These are phyloP conservation scores for Colletotrichum truncatum DNA, from an alignment of 2,329 filamentous ascomycete species.

Conservation along the genomic window DNA sequence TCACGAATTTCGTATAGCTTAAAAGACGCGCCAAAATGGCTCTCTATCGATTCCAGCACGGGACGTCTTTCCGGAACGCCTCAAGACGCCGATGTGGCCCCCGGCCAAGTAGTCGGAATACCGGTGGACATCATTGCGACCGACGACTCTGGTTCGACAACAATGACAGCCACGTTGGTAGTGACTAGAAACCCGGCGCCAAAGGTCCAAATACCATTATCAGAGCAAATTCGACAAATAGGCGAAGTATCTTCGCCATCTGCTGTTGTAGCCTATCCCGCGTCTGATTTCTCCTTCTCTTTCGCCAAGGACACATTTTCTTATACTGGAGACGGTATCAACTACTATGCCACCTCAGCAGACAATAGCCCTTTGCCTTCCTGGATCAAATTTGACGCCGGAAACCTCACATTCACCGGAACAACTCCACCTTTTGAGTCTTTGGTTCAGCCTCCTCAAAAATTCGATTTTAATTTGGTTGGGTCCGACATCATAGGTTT, in stretches of 20 bases:
- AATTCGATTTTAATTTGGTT: slow-evolving; percentile 76
- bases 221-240: slow-evolving; percentile 64
- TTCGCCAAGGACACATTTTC: slow-evolving; percentile 71
- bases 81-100: slow-evolving; percentile 54
- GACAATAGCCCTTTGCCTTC: slow-evolving; percentile 86
- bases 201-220: slow-evolving; percentile 62
- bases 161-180: slow-evolving; percentile 75
- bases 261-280: slow-evolving; percentile 64
- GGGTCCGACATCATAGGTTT: slow-evolving; percentile 86
- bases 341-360: slow-evolving; percentile 80
- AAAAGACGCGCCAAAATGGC: slow-evolving; percentile 73
- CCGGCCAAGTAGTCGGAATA: slow-evolving; percentile 64
- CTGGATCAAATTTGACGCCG: slow-evolving; percentile 81
- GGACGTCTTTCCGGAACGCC: slow-evolving; percentile 79
- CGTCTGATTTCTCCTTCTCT: slow-evolving; percentile 60
- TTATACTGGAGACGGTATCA: slow-evolving; percentile 58
- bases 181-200: slow-evolving; percentile 69
- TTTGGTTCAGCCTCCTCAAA: slow-evolving; percentile 73
- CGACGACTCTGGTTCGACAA: slow-evolving; percentile 70
- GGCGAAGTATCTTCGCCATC: slow-evolving; percentile 69
- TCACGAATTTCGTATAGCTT: slow-evolving; percentile 73
- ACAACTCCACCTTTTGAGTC: slow-evolving; percentile 72
- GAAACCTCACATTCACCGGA: slow-evolving; percentile 74
- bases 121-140: slow-evolving; percentile 75
- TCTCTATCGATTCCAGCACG: slow-evolving; percentile 72